Conservation (phyloP, 176 grass and related monocot genomes). For the Thinopyrum elongatum region DNA sequence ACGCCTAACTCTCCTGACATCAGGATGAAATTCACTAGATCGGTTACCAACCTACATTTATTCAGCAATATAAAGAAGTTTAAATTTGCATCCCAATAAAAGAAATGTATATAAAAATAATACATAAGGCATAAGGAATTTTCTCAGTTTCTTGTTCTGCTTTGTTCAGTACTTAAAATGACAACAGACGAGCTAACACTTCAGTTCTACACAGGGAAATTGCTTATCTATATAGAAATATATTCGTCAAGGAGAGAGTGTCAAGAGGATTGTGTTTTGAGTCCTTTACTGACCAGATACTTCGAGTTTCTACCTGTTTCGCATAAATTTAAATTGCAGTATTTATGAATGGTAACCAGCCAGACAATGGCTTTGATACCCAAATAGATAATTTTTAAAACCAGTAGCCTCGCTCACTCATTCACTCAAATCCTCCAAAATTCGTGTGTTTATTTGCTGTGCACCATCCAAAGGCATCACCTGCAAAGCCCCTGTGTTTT, state of each 20-base stretch:
- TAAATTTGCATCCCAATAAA: slow-evolving; percentile 18
- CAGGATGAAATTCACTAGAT: slow-evolving; percentile 99
- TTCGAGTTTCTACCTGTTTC: not conserved
- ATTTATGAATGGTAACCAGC: not conserved
- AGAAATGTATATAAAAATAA: not conserved
- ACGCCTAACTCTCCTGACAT: slow-evolving; percentile 84
- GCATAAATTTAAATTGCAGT: slow-evolving; percentile 2
- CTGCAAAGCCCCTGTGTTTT: not conserved
- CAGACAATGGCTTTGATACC: not conserved
- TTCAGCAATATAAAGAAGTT: slow-evolving; percentile 23
- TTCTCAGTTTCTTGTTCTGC: not conserved
- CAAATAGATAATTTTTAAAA: slow-evolving; percentile 9
- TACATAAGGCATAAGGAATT: slow-evolving; percentile 1
- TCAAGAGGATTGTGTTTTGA: not conserved
- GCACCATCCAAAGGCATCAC: not conserved
- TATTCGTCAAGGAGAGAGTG: not conserved
- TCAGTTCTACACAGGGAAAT: slow-evolving; percentile 1
- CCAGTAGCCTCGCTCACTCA: not conserved
- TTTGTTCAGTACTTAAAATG: slow-evolving; percentile 13
- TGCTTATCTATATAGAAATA: not conserved
- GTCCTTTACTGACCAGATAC: not conserved
- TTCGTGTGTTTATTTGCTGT: not conserved
- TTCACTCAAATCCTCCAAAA: not conserved
- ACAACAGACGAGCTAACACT: not conserved
- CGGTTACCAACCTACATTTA: slow-evolving; percentile 88